Evolutionary conservation across 768 basidiomycete species (phyloP).

Genomic region (Postia placenta): DNA sequence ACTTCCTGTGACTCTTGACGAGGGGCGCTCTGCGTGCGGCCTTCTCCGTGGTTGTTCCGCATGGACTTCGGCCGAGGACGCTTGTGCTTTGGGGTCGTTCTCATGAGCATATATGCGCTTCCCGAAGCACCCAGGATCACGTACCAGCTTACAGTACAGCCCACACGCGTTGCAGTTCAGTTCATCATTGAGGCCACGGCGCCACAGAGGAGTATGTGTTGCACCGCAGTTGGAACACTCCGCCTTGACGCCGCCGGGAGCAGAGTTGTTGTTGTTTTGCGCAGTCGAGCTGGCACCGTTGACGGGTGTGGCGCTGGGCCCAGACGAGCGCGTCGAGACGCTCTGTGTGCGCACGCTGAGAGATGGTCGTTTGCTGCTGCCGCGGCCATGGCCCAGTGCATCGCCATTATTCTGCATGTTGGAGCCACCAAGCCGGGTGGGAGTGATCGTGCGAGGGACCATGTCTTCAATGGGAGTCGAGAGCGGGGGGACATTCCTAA

Average conservation of each 20-base stretch:
- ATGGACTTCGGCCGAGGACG: slow-evolving; percentile 85
- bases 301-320: slow-evolving; percentile 61
- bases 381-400: slow-evolving; percentile 28
- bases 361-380: slow-evolving; percentile 41
- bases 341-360: slow-evolving; percentile 56
- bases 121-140: neutral
- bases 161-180: slow-evolving; percentile 88
- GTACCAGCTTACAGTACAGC: slow-evolving; percentile 75
- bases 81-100: slow-evolving; percentile 52
- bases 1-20: slow-evolving; percentile 71
- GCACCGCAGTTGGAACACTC: slow-evolving; percentile 88
- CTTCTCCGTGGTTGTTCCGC: slow-evolving; percentile 72
- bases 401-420: slow-evolving; percentile 23
- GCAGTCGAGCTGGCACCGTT: slow-evolving; percentile 27
- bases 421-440: slow-evolving; percentile 52
- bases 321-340: slow-evolving; percentile 43
- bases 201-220: slow-evolving; percentile 84
- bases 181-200: slow-evolving; percentile 82
- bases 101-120: neutral
- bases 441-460: slow-evolving; percentile 47
- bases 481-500: slow-evolving; percentile 29
- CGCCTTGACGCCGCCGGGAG: slow-evolving; percentile 61
- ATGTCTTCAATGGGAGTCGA: slow-evolving; percentile 37
- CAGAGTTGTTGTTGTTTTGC: slow-evolving; percentile 29
- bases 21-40: slow-evolving; percentile 54